These are phyloP conservation scores for Salix brachista DNA, from an alignment of 345 rosid species.

Conservation along the genomic window DNA sequence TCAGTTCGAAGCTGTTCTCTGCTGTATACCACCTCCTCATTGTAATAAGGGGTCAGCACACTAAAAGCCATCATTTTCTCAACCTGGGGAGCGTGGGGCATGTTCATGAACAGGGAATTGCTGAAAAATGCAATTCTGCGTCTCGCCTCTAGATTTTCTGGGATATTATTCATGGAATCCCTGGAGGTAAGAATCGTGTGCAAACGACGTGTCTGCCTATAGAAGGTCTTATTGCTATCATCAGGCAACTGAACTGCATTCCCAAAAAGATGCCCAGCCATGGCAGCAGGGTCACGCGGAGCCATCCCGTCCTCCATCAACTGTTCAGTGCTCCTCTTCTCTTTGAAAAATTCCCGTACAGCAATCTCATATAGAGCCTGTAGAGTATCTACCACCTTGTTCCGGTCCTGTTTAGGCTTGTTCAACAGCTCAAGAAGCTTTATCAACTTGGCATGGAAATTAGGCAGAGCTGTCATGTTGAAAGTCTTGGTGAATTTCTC, in stretches of 20 bases:
- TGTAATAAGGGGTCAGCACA: conserved; percentile 89
- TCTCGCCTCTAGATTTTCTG: conserved; percentile 87
- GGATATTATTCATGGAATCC: conserved; percentile 85
- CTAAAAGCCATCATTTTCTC: conserved; percentile 99
- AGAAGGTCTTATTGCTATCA: conserved; percentile 59
- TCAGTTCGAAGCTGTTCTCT: conserved; percentile 85
- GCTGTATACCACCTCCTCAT: conserved; percentile 83
- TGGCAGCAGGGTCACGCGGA: conserved; percentile 68
- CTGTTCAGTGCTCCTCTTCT: conserved; percentile 58
- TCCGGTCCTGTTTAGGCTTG: conserved; percentile 50
- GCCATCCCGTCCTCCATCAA: conserved; percentile 68
- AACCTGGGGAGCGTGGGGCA: conserved; percentile 99
- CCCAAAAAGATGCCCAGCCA: conserved; percentile 70
- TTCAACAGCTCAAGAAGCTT: conserved; percentile 58
- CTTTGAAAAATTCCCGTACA: conserved; percentile 68
- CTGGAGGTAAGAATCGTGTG: conserved; percentile 81
- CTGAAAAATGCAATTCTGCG: conserved; percentile 95
- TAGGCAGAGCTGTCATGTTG: conserved; percentile 65
- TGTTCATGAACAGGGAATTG: conserved; percentile 92
- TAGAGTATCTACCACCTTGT: conserved; percentile 67
- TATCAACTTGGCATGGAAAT: conserved; percentile 62
- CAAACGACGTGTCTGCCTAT: conserved; percentile 82
- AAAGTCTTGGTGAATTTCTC: conserved; percentile 78
- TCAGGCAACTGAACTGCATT: conserved; percentile 75
- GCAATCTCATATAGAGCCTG: conserved; percentile 92